Percentiles rank a stretch among this genome's conserved stretches.
phyloP scores from a whole-genome alignment of 768 basidiomycete genomes.

The Leccinum broughii region DNA sequence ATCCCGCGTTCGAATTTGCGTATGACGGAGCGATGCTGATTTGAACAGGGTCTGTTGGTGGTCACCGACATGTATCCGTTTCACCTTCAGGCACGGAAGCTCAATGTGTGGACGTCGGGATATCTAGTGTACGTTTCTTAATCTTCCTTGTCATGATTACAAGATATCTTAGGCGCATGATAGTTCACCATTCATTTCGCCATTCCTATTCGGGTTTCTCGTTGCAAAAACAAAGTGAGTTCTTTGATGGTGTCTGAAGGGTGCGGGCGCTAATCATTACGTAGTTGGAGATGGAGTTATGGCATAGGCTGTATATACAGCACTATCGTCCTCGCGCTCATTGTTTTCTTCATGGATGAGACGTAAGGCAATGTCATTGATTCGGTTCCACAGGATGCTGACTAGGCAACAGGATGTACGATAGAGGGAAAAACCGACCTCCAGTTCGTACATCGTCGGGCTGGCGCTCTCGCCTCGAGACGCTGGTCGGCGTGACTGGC shows the following conservation, averaged over 20 bases:
- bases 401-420: conserved; percentile 41
- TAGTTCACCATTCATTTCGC: conserved; percentile 33
- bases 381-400: not conserved
- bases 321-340: conserved; percentile 44
- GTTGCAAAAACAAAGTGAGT: conserved; percentile 25
- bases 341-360: conserved; percentile 49
- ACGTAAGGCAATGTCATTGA: conserved; percentile 38
- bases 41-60: conserved; percentile 41
- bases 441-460: conserved; percentile 29
- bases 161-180: conserved; percentile 25
- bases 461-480: conserved; percentile 44
- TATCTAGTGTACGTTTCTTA: conserved; percentile 49
- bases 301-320: conserved; percentile 52
- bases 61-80: conserved; percentile 55
- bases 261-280: not conserved
- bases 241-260: too few relatives aligned
- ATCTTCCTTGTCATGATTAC: conserved; percentile 27
- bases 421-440: conserved; percentile 41
- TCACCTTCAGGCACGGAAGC: conserved; percentile 52
- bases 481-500: conserved; percentile 52
- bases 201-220: conserved; percentile 33
- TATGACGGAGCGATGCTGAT: not conserved
- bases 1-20: not conserved
- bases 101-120: conserved; percentile 55
- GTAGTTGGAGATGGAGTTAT: conserved; percentile 52